Base-by-base conservation (phyloP, 2,329 filamentous ascomycete species). In the Ophiosphaerella korrae region DNA sequence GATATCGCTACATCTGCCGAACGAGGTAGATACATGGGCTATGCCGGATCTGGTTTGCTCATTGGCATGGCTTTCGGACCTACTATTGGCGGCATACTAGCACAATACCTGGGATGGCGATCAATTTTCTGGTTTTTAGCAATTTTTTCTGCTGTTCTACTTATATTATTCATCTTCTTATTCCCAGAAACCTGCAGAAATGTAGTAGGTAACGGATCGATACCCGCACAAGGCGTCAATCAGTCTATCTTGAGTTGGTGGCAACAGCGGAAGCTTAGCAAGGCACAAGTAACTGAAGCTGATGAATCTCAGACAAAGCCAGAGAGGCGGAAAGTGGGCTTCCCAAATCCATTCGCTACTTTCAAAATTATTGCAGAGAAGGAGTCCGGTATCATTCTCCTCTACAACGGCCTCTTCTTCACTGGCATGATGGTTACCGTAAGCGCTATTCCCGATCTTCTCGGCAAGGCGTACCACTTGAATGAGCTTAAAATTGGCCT, bases 1-100 rank as follows among this genome's bases (percentile, higher is more conserved):
- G 90, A 94, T 61, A 79, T 92, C 3, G 80, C 86, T 0, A 85
- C 87, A 0, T 85, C 83, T 39, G 81, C 84, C 0, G 88, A 93
- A 67, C 78, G 90, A 58, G 90, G 89, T 1, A 83, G 81, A 55
- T 92, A 89, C 63, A 87, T 92, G 74, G 76, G 88, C 82, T 49
- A 82, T 85, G 51, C 83, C 86, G n/a, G 81, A 79, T 36, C 78
- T 79, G 6, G 85, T 82, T 14, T 68, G 3, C 42, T 71, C 9
- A 63, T 69, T 54, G 60, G 71, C 9, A 55, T 68, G 29, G 58
- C 67, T 6, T 66, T 72, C 42, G 72, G 68, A 0, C 73, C 73
- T 26, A 69, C 71, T 0, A 67, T 76, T 9, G 73, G 73, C 18
- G 66, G 62, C 2, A 50, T 70, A 0, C 42, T 70, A 2, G 61